Evolutionary conservation across 2,329 filamentous ascomycete genomes (phyloP), one percentile per base, ranked within the genome.

Genomic region (Xenosphaeropsis pyriputrescens): DNA sequence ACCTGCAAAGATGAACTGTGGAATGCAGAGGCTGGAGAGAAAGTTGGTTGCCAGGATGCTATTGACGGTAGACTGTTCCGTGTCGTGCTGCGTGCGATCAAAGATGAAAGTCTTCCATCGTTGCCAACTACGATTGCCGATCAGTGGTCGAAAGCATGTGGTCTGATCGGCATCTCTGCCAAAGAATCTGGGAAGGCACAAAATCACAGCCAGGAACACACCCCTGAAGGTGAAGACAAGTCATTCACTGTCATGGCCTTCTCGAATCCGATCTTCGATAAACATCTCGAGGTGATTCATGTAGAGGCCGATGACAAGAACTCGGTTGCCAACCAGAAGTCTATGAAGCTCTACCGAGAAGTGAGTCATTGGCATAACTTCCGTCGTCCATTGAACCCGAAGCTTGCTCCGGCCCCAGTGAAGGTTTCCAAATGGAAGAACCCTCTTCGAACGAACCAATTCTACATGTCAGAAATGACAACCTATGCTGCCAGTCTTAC

Each of bases 401-500:
- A 63, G 45, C 12, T 54, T 45, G 2, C 57, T 49, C 34, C 55
- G 62, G 6, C 56, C 54, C 37, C 65, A 59, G 43, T 60, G 59
- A 38, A 75, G 38, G 50, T 54, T 2, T 50, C 51, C 5, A 55
- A 55, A 46, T 53, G 51, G 51, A 43, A 44, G 52, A 55, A 56
- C 37, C 52, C 53, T 8, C 41, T 55, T 6, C 46, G 53, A 18
- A 48, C 44, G 4, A 56, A 79, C 33, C 79, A 85, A 47, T 64
- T 62, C 37, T 75, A 73, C 49, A 79, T 82, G 70, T 67, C 69
- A 2, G 75, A 82, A 41, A 80, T 80, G 56, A 65, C 67, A 18
- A 62, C 66, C 1, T 86, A 85, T 51, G 76, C 81, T 2, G 76
- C 75, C 11, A 83, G 77, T 54, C 61, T 85, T 34, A 81, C 76